Conservation (phyloP, 768 basidiomycete species). For the Suillus fuscotomentosus region DNA sequence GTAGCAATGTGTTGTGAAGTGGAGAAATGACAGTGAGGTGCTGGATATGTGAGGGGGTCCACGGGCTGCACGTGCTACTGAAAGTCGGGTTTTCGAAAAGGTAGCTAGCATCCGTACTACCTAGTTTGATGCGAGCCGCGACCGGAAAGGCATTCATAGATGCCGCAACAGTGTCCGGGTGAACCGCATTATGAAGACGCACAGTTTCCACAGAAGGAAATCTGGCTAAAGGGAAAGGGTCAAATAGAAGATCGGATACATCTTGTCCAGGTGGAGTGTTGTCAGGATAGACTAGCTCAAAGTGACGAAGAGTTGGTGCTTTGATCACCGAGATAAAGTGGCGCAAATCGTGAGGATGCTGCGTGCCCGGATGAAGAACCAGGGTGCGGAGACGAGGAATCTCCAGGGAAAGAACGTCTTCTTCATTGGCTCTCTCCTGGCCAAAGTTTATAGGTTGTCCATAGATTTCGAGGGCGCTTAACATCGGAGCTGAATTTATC, state of each 20-base stretch:
- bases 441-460: conserved; percentile 3
- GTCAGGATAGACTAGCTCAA: background rate
- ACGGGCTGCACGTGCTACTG: no score
- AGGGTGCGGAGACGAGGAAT: conserved; percentile 8
- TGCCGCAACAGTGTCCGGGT: background rate
- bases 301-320: conserved; percentile 4
- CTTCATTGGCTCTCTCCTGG: background rate
- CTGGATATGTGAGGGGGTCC: background rate
- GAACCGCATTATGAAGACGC: background rate
- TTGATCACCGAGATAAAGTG: conserved; percentile 10
- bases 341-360: conserved; percentile 7
- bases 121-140: background rate
- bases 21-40: background rate
- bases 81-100: background rate
- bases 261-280: conserved; percentile 1
- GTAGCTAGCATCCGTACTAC: background rate
- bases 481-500: conserved; percentile 3
- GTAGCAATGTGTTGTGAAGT: background rate
- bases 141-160: conserved; percentile 1
- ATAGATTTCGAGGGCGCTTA: conserved; percentile 1
- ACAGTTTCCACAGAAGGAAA: conserved; percentile 4
- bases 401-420: conserved; percentile 1
- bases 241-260: conserved; percentile 7
- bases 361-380: conserved; percentile 11
- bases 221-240: conserved; percentile 11